These are phyloP conservation scores for Fusarium chuoi DNA, from an alignment of 2,329 filamentous ascomycete genomes.

Conservation along the genomic window DNA sequence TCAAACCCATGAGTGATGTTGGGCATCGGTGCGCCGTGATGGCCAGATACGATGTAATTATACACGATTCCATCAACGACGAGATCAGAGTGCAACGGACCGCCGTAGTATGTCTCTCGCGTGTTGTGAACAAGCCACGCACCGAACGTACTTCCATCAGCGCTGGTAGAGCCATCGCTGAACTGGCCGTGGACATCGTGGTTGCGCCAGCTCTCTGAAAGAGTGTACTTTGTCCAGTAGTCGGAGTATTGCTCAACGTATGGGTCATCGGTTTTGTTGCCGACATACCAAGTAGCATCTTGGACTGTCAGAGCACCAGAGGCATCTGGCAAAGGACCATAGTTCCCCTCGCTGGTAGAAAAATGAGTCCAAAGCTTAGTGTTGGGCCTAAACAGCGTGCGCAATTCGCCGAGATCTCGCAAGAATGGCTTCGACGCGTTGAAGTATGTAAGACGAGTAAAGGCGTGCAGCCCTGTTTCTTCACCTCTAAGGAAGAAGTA, in stretches of 20 bases:
- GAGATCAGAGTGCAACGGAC: conserved; percentile 69
- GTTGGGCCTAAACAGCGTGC: conserved; percentile 68
- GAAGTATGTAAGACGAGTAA: conserved; percentile 66
- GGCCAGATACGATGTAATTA: conserved; percentile 69
- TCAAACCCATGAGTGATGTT: conserved; percentile 73
- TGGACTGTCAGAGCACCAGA: conserved; percentile 61
- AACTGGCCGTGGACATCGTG: conserved; percentile 66
- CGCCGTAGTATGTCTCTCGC: conserved; percentile 68
- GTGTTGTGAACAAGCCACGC: conserved; percentile 72
- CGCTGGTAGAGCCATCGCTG: conserved; percentile 51
- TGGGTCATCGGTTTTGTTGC: conserved; percentile 61
- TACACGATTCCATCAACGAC: conserved; percentile 72
- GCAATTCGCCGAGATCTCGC: conserved; percentile 67
- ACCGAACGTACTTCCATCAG: conserved; percentile 63
- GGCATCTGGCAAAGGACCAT: conserved; percentile 57
- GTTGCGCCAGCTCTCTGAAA: conserved; percentile 65
- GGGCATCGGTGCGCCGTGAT: conserved; percentile 69
- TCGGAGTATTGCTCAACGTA: conserved; percentile 65
- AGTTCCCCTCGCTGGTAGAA: conserved; percentile 63
- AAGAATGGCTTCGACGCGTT: conserved; percentile 64
- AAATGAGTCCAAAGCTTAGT: conserved; percentile 69
- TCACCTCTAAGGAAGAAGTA: conserved; percentile 71
- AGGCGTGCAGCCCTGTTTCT: conserved; percentile 69
- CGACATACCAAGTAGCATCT: conserved; percentile 70
- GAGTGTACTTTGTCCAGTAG: conserved; percentile 74